Conservation (phyloP, 805 yeast genomes). For the Ogataea pilisensis region DNA sequence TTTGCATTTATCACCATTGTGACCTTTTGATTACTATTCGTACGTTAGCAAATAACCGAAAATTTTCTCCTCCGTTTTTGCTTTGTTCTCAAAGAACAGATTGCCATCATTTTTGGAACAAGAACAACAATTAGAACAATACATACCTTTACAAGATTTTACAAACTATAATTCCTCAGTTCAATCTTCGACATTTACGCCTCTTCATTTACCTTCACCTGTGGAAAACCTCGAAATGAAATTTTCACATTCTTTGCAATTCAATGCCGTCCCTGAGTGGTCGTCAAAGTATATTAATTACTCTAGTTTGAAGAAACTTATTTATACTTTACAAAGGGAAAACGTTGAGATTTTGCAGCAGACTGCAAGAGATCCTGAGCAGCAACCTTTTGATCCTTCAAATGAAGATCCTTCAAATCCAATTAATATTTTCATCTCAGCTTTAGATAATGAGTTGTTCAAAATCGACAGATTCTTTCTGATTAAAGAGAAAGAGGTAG, state of each 20-base stretch:
- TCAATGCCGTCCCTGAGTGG: slow-evolving; percentile 49
- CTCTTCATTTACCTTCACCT: background rate
- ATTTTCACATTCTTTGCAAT: slow-evolving; percentile 68
- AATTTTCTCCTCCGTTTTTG: slow-evolving; percentile 1
- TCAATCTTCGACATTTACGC: background rate
- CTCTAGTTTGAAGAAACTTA: slow-evolving; percentile 59
- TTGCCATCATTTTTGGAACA: background rate
- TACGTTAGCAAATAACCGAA: background rate
- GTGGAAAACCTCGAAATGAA: slow-evolving; percentile 51
- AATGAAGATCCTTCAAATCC: slow-evolving; percentile 41
- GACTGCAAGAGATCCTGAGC: slow-evolving; percentile 20
- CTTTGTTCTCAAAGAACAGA: background rate
- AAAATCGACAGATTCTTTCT: slow-evolving; percentile 76
- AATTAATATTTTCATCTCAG: slow-evolving; percentile 55
- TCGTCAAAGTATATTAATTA: slow-evolving; percentile 42
- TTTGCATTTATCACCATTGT: no score
- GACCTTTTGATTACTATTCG: background rate
- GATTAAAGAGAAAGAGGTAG: slow-evolving; percentile 58
- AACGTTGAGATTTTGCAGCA: slow-evolving; percentile 26
- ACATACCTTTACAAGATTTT: slow-evolving; percentile 20
- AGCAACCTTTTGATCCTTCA: slow-evolving; percentile 27
- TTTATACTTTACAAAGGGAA: slow-evolving; percentile 78
- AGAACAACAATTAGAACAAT: slow-evolving; percentile 3
- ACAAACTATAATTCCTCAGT: background rate
- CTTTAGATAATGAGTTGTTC: slow-evolving; percentile 70